Evolutionary conservation across 257 asterid species (phyloP).

Genomic region (Salvia splendens): DNA sequence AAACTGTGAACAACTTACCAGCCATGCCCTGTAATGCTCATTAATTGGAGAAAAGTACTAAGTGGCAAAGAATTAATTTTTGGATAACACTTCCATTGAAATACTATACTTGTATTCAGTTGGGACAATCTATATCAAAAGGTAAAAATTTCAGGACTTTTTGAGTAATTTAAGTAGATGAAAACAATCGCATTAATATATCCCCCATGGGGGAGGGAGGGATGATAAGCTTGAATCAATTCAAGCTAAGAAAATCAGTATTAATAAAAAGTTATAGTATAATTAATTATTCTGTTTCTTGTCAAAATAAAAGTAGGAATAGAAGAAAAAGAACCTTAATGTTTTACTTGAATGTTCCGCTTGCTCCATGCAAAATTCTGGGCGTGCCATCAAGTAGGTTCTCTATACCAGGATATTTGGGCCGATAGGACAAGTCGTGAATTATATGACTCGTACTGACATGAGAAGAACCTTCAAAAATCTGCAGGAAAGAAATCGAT

Average conservation of each 20-base stretch:
- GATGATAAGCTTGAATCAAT: neutral
- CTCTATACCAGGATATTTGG: constrained; percentile 93
- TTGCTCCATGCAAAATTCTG: constrained; percentile 76
- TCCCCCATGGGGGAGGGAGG: too few species aligned
- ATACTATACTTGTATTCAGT: constrained; percentile 86
- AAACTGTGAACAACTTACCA: constrained; percentile 51
- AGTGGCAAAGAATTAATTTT: constrained; percentile 91
- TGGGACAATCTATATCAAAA: constrained; percentile 77
- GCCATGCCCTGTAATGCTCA: constrained; percentile 81
- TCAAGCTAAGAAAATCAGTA: neutral
- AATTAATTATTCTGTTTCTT: neutral
- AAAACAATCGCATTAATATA: constrained; percentile 14
- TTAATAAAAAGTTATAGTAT: too few species aligned
- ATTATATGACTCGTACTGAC: constrained; percentile 93
- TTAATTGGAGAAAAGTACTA: constrained; percentile 87
- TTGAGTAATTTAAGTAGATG: constrained; percentile 10
- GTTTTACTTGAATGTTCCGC: constrained; percentile 98
- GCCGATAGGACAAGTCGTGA: constrained; percentile 94
- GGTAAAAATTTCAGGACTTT: constrained; percentile 25
- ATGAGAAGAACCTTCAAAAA: constrained; percentile 78
- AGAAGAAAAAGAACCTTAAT: constrained; percentile 64
- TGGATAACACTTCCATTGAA: constrained; percentile 80
- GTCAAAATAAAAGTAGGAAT: neutral
- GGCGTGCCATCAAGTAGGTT: constrained; percentile 93
- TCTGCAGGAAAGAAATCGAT: constrained; percentile 53